These are phyloP conservation scores for Rubia yunnanensis DNA, from an alignment of 257 asterid genomes.

Conservation along the genomic window DNA sequence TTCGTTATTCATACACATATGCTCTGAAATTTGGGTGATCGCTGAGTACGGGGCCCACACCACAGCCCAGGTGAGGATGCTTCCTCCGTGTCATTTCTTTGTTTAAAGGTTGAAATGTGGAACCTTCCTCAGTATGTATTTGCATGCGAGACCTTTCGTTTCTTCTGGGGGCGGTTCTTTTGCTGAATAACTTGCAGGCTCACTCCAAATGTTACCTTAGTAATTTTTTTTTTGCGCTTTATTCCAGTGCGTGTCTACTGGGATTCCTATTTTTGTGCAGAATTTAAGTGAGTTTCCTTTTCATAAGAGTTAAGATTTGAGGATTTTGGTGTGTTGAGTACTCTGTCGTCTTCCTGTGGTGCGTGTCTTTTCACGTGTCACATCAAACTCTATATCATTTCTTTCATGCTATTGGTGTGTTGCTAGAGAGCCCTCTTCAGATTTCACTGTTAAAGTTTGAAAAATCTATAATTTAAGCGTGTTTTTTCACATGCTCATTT, in stretches of 20 bases:
- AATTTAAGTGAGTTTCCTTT: not conserved
- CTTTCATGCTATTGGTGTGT: not conserved
- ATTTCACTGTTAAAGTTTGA: not conserved
- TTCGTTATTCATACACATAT: too few relatives aligned
- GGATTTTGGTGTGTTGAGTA: not conserved
- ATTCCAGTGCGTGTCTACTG: conserved; percentile 5
- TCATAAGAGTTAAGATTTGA: conserved; percentile 6
- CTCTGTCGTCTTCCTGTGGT: conserved; percentile 1
- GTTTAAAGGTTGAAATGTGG: not conserved
- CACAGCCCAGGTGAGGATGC: not conserved
- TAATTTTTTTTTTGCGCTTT: not conserved
- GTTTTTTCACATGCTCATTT: not conserved
- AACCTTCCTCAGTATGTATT: not conserved
- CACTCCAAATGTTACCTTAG: not conserved
- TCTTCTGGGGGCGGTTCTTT: conserved; percentile 10
- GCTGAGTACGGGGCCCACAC: not conserved
- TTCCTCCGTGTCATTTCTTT: not conserved
- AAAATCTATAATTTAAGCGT: not conserved
- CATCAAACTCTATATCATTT: not conserved
- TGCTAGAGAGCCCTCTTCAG: not conserved
- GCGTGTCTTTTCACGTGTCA: not conserved
- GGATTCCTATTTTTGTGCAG: not conserved
- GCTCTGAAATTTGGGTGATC: not conserved
- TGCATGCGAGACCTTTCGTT: not conserved
- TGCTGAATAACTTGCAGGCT: not conserved